Percentiles rank a stretch among this genome's conserved stretches.
These are phyloP conservation scores for Zoysia matrella DNA, from an alignment of 202 grass and related monocot genomes.

Conservation along the genomic window DNA sequence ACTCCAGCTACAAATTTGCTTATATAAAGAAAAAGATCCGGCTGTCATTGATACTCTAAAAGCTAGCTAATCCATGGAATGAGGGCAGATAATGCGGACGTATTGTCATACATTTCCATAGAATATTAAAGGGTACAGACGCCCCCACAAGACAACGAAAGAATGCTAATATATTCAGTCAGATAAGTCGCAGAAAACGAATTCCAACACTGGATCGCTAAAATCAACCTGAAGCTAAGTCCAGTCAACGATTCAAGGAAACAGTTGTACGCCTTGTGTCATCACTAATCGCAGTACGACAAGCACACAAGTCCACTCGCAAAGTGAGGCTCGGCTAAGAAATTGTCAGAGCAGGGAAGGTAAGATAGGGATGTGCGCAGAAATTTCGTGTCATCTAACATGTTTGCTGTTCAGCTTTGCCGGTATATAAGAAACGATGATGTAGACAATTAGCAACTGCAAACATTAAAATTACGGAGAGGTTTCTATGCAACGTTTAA, in stretches of 20 bases:
- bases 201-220: background rate
- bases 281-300: background rate
- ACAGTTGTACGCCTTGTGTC: slow-evolving; percentile 8
- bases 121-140: background rate
- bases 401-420: background rate
- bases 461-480: background rate
- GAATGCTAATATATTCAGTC: background rate
- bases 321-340: background rate
- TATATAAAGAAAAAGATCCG: background rate
- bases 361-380: slow-evolving; percentile 22
- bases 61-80: slow-evolving; percentile 5
- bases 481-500: background rate
- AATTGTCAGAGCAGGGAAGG: slow-evolving; percentile 22
- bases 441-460: background rate
- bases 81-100: background rate
- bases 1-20: slow-evolving; percentile 17
- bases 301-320: slow-evolving; percentile 31
- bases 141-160: background rate
- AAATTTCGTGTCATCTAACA: background rate
- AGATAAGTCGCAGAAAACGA: slow-evolving; percentile 2
- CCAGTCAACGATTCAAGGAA: slow-evolving; percentile 33
- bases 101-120: slow-evolving; percentile 6
- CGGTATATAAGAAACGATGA: background rate
- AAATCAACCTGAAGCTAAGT: slow-evolving; percentile 33
- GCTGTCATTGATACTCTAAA: background rate